Conservation (phyloP, 495 filamentous ascomycete genomes). For the Penicillium paradoxum region DNA sequence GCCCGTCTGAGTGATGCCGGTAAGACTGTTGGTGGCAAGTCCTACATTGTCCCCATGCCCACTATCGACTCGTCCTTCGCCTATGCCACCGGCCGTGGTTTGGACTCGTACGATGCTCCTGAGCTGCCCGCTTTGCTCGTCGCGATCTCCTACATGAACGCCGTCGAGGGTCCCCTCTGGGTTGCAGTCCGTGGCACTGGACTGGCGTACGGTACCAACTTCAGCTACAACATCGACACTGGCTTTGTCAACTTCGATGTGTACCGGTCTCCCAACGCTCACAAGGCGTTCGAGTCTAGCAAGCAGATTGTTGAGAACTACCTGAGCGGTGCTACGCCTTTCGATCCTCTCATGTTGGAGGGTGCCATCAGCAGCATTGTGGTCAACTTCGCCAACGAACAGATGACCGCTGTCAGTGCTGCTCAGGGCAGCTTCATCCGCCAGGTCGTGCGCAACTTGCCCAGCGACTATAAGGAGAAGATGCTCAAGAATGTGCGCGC, state of each 20-base stretch:
- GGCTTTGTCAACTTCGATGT: constrained; percentile 78
- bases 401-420: constrained; percentile 73
- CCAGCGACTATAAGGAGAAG: constrained; percentile 70
- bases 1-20: constrained; percentile 68
- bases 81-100: constrained; percentile 66
- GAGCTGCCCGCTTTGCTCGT: constrained; percentile 78
- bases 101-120: constrained; percentile 69
- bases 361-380: constrained; percentile 88
- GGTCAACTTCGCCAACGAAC: constrained; percentile 75
- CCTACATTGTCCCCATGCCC: constrained; percentile 82
- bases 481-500: constrained; percentile 71
- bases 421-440: constrained; percentile 77
- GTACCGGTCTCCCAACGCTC: constrained; percentile 84
- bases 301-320: constrained; percentile 68
- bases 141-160: constrained; percentile 83
- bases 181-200: constrained; percentile 85
- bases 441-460: constrained; percentile 69
- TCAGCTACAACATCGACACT: constrained; percentile 66
- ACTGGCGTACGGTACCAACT: constrained; percentile 80
- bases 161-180: constrained; percentile 93
- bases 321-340: constrained; percentile 52
- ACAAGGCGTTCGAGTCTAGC: constrained; percentile 75
- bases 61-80: constrained; percentile 92
- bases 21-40: constrained; percentile 61
- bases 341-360: constrained; percentile 81